Conservation (phyloP, 805 yeast species). For the Saturnispora mendoncae region DNA sequence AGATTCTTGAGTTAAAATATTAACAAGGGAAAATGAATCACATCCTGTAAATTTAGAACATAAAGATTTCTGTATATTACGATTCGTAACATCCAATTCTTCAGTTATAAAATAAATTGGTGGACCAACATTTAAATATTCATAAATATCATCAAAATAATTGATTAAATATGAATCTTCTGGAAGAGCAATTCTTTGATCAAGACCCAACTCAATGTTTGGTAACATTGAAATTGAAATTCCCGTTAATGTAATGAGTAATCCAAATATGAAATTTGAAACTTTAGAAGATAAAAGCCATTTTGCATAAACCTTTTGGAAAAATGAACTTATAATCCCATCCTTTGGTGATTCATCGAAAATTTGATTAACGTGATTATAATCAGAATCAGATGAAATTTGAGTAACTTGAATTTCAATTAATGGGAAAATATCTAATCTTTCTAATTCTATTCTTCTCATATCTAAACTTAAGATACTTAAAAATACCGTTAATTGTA, state of each 20-base stretch:
- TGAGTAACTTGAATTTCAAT: constrained; percentile 21
- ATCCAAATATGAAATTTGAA: constrained; percentile 39
- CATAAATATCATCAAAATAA: constrained; percentile 70
- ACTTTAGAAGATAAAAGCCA: constrained; percentile 40
- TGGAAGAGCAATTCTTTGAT: constrained; percentile 85
- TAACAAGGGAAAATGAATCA: constrained; percentile 66
- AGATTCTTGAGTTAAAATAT: constrained; percentile 77
- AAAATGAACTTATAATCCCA: constrained; percentile 31
- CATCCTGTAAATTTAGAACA: constrained; percentile 90
- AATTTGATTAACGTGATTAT: constrained; percentile 12
- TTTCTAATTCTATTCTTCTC: constrained; percentile 44
- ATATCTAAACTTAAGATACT: constrained; percentile 65
- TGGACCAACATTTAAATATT: constrained; percentile 77
- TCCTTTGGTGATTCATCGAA: constrained; percentile 17
- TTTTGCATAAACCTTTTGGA: constrained; percentile 50
- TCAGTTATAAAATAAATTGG: constrained; percentile 83
- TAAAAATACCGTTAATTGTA: constrained; percentile 78
- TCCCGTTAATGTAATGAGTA: constrained; percentile 58
- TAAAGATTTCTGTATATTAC: constrained; percentile 57
- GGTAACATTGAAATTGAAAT: constrained; percentile 66
- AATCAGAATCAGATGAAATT: constrained; percentile 9
- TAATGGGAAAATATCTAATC: constrained; percentile 59
- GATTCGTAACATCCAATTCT: constrained; percentile 51
- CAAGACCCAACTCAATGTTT: constrained; percentile 65
- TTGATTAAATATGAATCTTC: constrained; percentile 69